Base-by-base conservation (phyloP, 345 rosid species). In the Draba incana region DNA sequence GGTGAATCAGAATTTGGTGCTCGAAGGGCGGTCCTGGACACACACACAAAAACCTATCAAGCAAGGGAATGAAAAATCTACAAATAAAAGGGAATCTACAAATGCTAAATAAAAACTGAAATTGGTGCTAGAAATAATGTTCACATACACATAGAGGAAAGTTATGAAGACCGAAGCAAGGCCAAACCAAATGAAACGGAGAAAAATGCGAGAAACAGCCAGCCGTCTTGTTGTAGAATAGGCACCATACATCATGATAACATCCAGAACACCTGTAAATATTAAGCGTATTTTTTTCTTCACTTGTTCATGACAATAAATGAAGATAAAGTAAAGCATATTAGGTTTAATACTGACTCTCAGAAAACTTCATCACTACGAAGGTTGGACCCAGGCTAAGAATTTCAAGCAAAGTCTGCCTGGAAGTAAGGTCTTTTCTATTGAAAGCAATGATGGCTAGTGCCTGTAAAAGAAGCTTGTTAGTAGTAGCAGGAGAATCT, bases 331-430 rank as follows among this genome's bases (percentile, higher is more conserved):
- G 37, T n/a, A 62, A 35, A 42, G 35, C 10, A 39, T 35, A 39
- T 65, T 59, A 33, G 33, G 49, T 31, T 48, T 33, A 50, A 60
- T 68, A 64, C 94, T 51, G 81, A 93, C 99, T 94, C 81, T 87
- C 88, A 66, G 81, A 55, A 71, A 88, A 94, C 78, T 94, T 94
- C 99, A 94, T 94, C 75, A 88, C 88, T 12, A 89, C 85, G 69
- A 85, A 94, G 39, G 99, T 94, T 35, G 99, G 99, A 44, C 99
- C 99, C 63, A 94, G 85, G 79, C 99, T 94, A 55, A 94, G 86
- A 69, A 91, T 56, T 81, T 83, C 87, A 70, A 80, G 81, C 35
- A 86, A 31, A 39, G 91, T 87, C 78, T 83, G 84, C 65, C 66
- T 74, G 30, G 88, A 76, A 67, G 79, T 66, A 62, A 91, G 73